Conservation (phyloP, 164 flowering plant species). For the Echeveria elegans region DNA sequence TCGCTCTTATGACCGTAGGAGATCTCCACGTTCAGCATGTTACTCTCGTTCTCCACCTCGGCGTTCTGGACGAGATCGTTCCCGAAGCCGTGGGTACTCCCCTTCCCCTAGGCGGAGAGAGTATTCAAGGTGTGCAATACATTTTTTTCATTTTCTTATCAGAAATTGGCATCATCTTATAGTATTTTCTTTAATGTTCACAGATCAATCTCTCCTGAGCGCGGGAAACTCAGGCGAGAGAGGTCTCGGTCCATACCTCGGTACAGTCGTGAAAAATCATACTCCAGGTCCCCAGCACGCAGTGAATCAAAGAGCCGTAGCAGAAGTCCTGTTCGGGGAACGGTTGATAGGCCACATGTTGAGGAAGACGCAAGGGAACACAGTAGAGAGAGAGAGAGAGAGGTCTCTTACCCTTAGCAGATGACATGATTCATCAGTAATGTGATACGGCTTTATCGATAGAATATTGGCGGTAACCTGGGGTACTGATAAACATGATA, state of each 20-base stretch:
- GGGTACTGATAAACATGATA: too few species aligned
- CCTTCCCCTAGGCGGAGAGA: conserved; percentile 46
- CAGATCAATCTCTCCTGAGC: background rate
- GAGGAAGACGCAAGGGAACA: background rate
- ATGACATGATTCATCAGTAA: too few species aligned
- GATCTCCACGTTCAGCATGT: background rate
- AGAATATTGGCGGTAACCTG: too few species aligned
- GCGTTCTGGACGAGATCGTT: conserved; percentile 37
- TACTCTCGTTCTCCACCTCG: conserved; percentile 21
- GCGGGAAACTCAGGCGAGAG: background rate
- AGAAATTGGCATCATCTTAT: background rate
- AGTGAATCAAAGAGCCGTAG: background rate
- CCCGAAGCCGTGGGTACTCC: conserved; percentile 40
- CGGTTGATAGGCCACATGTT: background rate
- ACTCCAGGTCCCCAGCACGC: background rate
- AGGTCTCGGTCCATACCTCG: background rate
- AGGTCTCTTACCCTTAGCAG: too few species aligned
- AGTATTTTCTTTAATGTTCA: background rate
- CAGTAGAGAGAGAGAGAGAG: background rate
- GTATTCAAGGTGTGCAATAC: conserved; percentile 37
- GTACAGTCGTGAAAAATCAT: background rate
- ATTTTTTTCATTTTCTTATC: background rate
- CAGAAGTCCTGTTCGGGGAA: background rate
- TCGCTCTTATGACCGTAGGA: background rate
- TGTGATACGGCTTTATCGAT: too few species aligned